phyloP scores from a whole-genome alignment of 129 eudicot species.

The Heracleum sosnowskyi region DNA sequence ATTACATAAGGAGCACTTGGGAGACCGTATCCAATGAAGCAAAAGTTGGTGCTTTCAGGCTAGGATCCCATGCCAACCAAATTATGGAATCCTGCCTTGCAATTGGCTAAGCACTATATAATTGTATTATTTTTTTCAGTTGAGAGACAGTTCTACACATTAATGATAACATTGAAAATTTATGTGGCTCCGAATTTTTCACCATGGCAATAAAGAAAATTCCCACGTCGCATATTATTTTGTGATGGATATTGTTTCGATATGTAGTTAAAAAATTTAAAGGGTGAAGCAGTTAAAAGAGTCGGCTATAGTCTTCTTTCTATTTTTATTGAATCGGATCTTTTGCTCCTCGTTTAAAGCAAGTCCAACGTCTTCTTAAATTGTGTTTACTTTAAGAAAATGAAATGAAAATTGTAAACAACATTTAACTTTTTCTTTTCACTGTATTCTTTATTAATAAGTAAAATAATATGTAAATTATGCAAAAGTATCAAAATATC shows the following conservation, averaged over 20 bases:
- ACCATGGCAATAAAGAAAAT: neutral
- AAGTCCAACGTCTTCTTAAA: too few species aligned
- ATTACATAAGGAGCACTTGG: slow-evolving; percentile 12
- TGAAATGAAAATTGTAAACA: too few species aligned
- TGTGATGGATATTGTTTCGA: neutral
- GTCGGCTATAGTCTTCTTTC: neutral
- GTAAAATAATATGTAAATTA: too few species aligned
- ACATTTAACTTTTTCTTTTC: too few species aligned
- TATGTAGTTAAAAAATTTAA: too few species aligned
- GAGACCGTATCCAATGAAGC: slow-evolving; percentile 14
- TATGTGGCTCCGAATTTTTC: neutral
- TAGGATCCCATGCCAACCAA: slow-evolving; percentile 19
- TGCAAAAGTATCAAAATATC: too few species aligned
- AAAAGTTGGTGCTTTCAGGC: slow-evolving; percentile 17
- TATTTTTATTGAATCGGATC: too few species aligned
- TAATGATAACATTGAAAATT: neutral
- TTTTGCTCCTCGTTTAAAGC: too few species aligned
- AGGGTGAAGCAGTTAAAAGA: neutral
- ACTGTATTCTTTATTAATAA: too few species aligned
- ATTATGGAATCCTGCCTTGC: slow-evolving; percentile 10
- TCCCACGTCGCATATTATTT: neutral
- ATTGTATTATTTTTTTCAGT: neutral
- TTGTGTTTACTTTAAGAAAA: too few species aligned
- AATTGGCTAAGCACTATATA: neutral
- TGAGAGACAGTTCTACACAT: neutral